Conservation (phyloP, 2,329 filamentous ascomycete genomes). For the Ophiostoma sp. region DNA sequence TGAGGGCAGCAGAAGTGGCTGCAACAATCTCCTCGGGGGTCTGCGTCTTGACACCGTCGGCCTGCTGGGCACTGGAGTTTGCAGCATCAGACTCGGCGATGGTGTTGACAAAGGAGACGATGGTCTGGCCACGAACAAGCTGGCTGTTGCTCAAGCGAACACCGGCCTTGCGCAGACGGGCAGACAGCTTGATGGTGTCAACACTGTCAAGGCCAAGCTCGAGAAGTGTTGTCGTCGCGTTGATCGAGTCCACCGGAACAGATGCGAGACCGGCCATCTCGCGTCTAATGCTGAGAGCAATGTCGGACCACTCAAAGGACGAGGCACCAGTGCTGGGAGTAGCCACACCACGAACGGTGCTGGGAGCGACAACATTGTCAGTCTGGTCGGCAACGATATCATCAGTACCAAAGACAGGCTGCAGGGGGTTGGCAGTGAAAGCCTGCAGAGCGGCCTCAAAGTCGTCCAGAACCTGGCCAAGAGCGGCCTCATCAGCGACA, state of each 20-base stretch:
- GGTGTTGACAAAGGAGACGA: conserved; percentile 52
- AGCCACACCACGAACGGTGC: background rate
- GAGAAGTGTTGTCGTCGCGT: conserved; percentile 61
- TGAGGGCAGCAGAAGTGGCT: conserved; percentile 33
- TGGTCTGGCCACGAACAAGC: conserved; percentile 68
- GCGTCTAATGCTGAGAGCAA: conserved; percentile 49
- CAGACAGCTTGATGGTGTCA: conserved; percentile 78
- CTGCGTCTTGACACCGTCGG: background rate
- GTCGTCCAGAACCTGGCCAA: conserved; percentile 39
- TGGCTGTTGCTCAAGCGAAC: conserved; percentile 63
- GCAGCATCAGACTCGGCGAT: conserved; percentile 19
- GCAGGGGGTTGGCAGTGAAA: conserved; percentile 28
- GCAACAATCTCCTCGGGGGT: background rate
- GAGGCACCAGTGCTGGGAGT: background rate
- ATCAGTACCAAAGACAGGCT: conserved; percentile 7
- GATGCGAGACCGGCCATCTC: conserved; percentile 61
- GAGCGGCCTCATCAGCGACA: conserved; percentile 32
- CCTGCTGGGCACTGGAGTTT: background rate
- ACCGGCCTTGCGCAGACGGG: conserved; percentile 57
- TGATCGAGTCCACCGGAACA: conserved; percentile 47
- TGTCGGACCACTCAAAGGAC: conserved; percentile 54
- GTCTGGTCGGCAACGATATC: background rate
- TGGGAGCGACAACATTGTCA: too few relatives aligned
- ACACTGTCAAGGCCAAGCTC: conserved; percentile 88
- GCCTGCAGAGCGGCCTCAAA: conserved; percentile 35